Evolutionary conservation across 2,329 filamentous ascomycete species (phyloP).

Genomic region (Cordyceps tenuipes): DNA sequence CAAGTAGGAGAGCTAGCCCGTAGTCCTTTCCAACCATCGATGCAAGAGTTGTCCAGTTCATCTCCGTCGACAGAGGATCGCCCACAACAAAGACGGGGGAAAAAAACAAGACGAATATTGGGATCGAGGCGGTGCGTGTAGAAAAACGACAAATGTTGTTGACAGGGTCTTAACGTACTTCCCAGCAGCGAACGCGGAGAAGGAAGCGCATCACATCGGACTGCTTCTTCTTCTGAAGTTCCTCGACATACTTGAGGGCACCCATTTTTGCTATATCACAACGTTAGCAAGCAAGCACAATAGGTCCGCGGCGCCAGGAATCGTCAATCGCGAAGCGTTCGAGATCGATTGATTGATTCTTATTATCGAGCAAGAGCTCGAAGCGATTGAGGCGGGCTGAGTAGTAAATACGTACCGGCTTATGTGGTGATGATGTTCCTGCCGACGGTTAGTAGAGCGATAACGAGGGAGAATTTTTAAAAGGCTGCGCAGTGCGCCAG

Average conservation of each 20-base stretch:
- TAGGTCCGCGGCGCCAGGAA: neutral
- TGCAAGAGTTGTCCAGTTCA: neutral
- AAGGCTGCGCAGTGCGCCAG: conserved; percentile 18
- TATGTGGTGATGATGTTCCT: conserved; percentile 27
- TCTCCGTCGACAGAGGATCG: conserved; percentile 10
- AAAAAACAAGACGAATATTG: neutral
- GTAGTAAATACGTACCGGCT: conserved; percentile 27
- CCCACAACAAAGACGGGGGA: conserved; percentile 7
- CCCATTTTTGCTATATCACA: conserved; percentile 67
- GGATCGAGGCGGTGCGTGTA: conserved; percentile 11
- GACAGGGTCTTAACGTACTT: conserved; percentile 62
- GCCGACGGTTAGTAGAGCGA: conserved; percentile 29
- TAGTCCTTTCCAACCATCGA: neutral
- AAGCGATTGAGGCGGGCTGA: conserved; percentile 1
- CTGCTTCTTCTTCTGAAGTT: conserved; percentile 99
- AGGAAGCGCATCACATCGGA: conserved; percentile 99
- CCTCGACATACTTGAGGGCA: conserved; percentile 99
- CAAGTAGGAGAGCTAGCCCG: neutral
- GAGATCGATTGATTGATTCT: neutral
- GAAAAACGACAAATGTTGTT: conserved; percentile 18
- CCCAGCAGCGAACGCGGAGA: conserved; percentile 99
- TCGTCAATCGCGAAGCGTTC: conserved; percentile 6
- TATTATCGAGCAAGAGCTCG: conserved; percentile 1
- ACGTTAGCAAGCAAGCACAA: conserved; percentile 19
- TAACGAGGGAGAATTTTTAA: conserved; percentile 24